Evolutionary conservation across 2,329 filamentous ascomycete genomes (phyloP).

Genomic region (Trichocomaceae sp.): DNA sequence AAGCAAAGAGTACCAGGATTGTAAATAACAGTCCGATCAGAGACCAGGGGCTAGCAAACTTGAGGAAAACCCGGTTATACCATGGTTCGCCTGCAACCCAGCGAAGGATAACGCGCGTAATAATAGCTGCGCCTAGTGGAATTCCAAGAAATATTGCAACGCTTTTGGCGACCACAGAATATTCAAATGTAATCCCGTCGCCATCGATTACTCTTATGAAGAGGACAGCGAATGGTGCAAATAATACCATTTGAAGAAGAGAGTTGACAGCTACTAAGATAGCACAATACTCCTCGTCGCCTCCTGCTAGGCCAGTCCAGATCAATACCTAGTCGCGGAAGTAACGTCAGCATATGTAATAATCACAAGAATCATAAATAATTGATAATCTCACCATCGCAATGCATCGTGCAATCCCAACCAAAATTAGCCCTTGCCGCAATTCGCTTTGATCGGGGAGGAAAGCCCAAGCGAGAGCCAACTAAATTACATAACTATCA

Average conservation of each 20-base stretch:
- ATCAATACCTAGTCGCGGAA: conserved; percentile 50
- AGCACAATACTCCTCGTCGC: conserved; percentile 76
- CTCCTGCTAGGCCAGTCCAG: conserved; percentile 71
- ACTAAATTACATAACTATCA: conserved; percentile 31
- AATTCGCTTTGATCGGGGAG: conserved; percentile 46
- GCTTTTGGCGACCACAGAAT: conserved; percentile 65
- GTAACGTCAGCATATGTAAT: neutral
- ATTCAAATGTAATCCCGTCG: conserved; percentile 47
- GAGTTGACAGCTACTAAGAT: conserved; percentile 72
- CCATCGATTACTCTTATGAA: conserved; percentile 64
- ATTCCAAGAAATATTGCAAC: conserved; percentile 83
- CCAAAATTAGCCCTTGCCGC: conserved; percentile 65
- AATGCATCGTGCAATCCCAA: conserved; percentile 78
- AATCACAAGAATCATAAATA: neutral
- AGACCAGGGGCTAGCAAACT: conserved; percentile 63
- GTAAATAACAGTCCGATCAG: conserved; percentile 81
- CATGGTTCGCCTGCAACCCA: conserved; percentile 46
- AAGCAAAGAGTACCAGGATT: conserved; percentile 77
- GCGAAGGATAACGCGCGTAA: conserved; percentile 62
- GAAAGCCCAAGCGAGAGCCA: conserved; percentile 46
- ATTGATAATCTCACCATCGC: conserved; percentile 61
- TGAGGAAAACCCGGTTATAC: conserved; percentile 65
- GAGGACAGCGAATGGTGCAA: conserved; percentile 61
- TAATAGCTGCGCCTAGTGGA: conserved; percentile 70
- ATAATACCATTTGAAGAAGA: conserved; percentile 66